A percentile compares a stretch with the other conserved stretches of the same genome.
Conservation (phyloP, 1,284 basidiomycete genomes). For the Cryptococcus neoformans region DNA sequence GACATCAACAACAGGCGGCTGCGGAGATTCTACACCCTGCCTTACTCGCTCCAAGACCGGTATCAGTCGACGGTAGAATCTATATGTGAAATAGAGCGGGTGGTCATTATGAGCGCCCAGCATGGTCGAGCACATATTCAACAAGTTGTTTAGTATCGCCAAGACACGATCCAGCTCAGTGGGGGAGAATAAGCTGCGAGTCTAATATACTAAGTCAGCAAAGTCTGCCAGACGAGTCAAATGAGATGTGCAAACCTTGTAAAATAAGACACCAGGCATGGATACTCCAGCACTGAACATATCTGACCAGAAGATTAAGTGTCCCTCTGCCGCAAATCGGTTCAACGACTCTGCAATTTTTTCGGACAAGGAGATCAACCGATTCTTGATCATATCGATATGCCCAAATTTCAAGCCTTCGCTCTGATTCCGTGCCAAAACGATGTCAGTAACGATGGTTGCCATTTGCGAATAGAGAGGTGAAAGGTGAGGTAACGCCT, state of each 20-base stretch:
- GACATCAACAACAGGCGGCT: not conserved
- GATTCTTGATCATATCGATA: not conserved
- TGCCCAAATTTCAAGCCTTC: not conserved
- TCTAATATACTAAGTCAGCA: not conserved
- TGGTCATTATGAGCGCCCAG: slow-evolving; percentile 2
- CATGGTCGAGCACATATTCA: not conserved
- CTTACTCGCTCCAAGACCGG: slow-evolving; percentile 1
- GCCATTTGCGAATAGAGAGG: slow-evolving; percentile 1
- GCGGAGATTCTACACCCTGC: not conserved
- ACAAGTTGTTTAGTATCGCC: not conserved
- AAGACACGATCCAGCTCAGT: not conserved
- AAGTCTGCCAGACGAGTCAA: not conserved
- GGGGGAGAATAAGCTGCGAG: not conserved
- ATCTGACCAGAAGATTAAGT: slow-evolving; percentile 3
- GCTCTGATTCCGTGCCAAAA: not conserved
- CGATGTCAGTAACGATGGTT: slow-evolving; percentile 2
- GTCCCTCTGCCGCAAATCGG: too few relatives aligned
- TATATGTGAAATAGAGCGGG: not conserved
- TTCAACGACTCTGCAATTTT: too few relatives aligned
- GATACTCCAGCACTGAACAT: not conserved
- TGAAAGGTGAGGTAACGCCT: not conserved
- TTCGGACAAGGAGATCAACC: not conserved
- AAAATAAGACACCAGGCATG: slow-evolving; percentile 1
- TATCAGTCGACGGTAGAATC: slow-evolving; percentile 3
- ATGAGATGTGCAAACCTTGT: not conserved